phyloP scores from a whole-genome alignment of 108 stramenopile species.

The Fragilaria crotonensis region DNA sequence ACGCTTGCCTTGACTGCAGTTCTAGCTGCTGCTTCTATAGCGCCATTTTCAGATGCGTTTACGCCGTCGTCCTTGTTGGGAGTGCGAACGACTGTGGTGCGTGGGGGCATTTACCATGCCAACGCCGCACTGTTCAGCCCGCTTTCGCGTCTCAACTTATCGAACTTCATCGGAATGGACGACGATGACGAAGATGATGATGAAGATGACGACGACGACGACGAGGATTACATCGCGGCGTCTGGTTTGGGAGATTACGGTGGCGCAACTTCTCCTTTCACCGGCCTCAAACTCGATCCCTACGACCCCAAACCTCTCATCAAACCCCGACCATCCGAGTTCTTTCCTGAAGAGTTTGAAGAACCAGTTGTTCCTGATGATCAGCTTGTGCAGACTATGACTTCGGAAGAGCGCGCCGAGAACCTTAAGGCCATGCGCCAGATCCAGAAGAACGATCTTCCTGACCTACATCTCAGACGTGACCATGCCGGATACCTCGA shows the following conservation, averaged over 20 bases:
- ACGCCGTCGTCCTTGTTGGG: constrained; percentile 15
- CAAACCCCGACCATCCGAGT: constrained; percentile 72
- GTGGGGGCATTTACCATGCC: neutral
- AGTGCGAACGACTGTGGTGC: constrained; percentile 1
- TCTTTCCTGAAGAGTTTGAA: constrained; percentile 27
- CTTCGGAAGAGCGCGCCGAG: constrained; percentile 55
- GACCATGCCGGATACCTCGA: constrained; percentile 47
- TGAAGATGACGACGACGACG: constrained; percentile 31
- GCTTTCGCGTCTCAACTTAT: neutral
- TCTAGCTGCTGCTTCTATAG: constrained; percentile 12
- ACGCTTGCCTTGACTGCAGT: constrained; percentile 18
- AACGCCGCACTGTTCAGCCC: neutral
- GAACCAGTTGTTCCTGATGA: constrained; percentile 28
- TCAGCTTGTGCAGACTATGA: constrained; percentile 54
- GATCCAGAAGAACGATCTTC: constrained; percentile 48
- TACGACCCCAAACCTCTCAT: constrained; percentile 75
- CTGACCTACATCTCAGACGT: constrained; percentile 35
- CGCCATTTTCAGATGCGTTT: constrained; percentile 22
- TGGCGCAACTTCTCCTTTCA: constrained; percentile 38
- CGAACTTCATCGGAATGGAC: constrained; percentile 30
- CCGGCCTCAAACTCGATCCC: constrained; percentile 55
- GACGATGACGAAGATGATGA: constrained; percentile 23
- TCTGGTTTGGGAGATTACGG: constrained; percentile 17
- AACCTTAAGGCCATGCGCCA: constrained; percentile 65
- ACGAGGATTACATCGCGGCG: constrained; percentile 41